phyloP scores from a whole-genome alignment of 108 stramenopile species.

The Cyclotella sp. region DNA sequence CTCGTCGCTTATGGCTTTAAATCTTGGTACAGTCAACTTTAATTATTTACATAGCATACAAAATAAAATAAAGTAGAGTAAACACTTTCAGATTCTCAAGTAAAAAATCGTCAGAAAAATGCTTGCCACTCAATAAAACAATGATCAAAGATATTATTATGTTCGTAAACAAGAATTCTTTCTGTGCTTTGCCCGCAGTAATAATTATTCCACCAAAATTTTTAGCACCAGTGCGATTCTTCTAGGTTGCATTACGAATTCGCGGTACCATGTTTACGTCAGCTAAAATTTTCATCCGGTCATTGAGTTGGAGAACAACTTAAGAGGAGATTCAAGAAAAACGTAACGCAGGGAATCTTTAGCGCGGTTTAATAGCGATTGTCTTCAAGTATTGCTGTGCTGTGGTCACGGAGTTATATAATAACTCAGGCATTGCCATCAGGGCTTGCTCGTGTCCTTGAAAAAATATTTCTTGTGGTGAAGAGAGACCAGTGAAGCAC shows the following conservation, averaged over 20 bases:
- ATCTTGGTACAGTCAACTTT: too few species aligned
- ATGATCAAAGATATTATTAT: too few species aligned
- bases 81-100: too few species aligned
- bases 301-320: constrained; percentile 9
- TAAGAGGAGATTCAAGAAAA: constrained; percentile 1
- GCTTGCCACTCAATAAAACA: too few species aligned
- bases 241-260: constrained; percentile 1
- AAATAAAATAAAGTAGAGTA: too few species aligned
- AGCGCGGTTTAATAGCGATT: constrained; percentile 8
- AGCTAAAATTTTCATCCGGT: background rate
- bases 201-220: too few species aligned
- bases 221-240: too few species aligned
- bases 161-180: too few species aligned
- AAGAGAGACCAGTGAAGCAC: background rate
- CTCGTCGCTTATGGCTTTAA: too few species aligned
- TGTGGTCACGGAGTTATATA: background rate
- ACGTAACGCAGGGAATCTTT: background rate
- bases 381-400: background rate
- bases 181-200: too few species aligned
- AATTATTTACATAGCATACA: too few species aligned
- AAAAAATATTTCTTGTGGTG: background rate
- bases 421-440: background rate
- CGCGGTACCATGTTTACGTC: background rate
- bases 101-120: too few species aligned
- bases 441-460: background rate